Conservation (phyloP, 202 grass and related monocot species). For the Zoysia matrella region DNA sequence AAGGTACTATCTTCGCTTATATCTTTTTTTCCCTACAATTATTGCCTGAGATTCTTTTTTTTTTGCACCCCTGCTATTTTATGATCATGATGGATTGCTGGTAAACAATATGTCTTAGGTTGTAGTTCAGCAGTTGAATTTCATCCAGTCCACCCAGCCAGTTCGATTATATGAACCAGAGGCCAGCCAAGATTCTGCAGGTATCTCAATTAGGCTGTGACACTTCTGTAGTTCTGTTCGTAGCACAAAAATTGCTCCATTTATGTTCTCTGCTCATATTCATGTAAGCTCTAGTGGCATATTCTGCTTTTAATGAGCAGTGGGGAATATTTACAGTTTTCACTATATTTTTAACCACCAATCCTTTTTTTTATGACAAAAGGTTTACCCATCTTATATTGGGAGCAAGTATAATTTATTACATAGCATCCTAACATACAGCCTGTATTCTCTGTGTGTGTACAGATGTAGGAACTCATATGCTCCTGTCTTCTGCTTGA, state of each 20-base stretch:
- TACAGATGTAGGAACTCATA: no score
- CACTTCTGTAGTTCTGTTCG: neutral
- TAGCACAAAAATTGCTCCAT: slow-evolving; percentile 1
- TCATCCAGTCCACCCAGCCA: slow-evolving; percentile 62
- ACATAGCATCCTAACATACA: neutral
- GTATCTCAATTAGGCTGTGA: slow-evolving; percentile 41
- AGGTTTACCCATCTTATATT: neutral
- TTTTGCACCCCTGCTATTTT: neutral
- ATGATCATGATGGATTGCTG: slow-evolving; percentile 5
- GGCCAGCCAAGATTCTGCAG: slow-evolving; percentile 49
- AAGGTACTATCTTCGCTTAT: slow-evolving; percentile 62
- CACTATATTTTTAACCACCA: neutral
- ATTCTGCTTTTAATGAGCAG: neutral
- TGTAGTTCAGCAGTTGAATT: slow-evolving; percentile 86
- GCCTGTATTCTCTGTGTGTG: neutral
- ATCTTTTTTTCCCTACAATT: slow-evolving; percentile 3
- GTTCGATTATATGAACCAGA: slow-evolving; percentile 72
- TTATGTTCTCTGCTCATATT: slow-evolving; percentile 28
- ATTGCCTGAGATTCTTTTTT: slow-evolving; percentile 15
- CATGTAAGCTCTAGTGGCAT: neutral
- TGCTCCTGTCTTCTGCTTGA: neutral
- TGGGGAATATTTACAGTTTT: slow-evolving; percentile 4
- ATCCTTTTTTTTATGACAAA: neutral
- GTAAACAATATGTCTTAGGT: slow-evolving; percentile 57
- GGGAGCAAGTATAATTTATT: neutral